A percentile compares a stretch with the other conserved stretches of the same genome.
Evolutionary conservation across 1,284 basidiomycete genomes (phyloP).

Genomic region (Schizophyllum amplum): DNA sequence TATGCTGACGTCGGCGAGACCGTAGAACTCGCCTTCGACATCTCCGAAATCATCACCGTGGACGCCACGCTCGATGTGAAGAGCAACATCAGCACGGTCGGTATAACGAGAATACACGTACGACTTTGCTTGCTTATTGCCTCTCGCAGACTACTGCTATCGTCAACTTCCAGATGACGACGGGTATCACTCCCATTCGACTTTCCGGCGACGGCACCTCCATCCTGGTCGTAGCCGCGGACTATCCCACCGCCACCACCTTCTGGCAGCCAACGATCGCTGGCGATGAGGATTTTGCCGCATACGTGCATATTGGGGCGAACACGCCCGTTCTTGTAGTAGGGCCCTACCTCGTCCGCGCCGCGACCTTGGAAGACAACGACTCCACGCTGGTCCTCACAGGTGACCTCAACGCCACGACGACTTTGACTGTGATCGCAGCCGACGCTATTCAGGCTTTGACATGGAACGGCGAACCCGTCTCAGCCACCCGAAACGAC

Average conservation of each 20-base stretch:
- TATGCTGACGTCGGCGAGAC: slow-evolving; percentile 40
- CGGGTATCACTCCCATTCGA: background rate
- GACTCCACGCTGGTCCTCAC: slow-evolving; percentile 3
- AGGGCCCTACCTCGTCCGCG: slow-evolving; percentile 13
- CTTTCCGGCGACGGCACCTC: background rate
- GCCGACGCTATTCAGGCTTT: background rate
- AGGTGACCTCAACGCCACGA: slow-evolving; percentile 8
- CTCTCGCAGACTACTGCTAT: background rate
- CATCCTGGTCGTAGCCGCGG: background rate
- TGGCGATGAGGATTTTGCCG: background rate
- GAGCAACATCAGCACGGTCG: background rate
- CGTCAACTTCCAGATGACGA: background rate
- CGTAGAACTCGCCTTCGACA: slow-evolving; percentile 38
- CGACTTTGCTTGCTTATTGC: no score
- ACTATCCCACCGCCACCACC: slow-evolving; percentile 4
- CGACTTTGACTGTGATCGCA: slow-evolving; percentile 5
- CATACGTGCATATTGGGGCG: slow-evolving; percentile 6
- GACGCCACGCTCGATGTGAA: slow-evolving; percentile 26
- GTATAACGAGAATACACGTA: no score
- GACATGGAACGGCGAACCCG: slow-evolving; percentile 8
- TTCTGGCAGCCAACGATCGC: slow-evolving; percentile 20
- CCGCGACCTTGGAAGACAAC: background rate
- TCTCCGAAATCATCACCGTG: slow-evolving; percentile 21
- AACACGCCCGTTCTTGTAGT: slow-evolving; percentile 8
- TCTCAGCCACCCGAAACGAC: slow-evolving; percentile 22